Percentiles rank a stretch among this genome's conserved stretches.
phyloP scores from a whole-genome alignment of 352 stramenopile genomes.

The Pythium sp. region DNA sequence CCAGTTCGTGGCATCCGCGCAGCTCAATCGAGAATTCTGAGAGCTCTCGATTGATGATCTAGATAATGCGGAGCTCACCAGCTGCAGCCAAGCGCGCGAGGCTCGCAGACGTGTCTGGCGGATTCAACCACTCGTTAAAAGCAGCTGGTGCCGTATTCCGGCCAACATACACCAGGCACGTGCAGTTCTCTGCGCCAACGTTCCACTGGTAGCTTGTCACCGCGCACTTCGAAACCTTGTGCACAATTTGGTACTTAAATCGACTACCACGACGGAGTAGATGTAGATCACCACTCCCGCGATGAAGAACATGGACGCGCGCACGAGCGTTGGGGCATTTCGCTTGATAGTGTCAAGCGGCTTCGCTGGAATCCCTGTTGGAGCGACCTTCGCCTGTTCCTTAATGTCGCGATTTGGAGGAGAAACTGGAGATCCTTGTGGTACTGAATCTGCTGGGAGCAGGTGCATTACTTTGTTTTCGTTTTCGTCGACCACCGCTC shows the following conservation, averaged over 20 bases:
- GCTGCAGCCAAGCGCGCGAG: constrained; percentile 12
- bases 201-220: constrained; percentile 28
- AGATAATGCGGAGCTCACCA: constrained; percentile 20
- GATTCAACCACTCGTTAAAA: constrained; percentile 19
- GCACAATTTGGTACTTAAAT: constrained; percentile 6
- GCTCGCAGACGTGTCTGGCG: constrained; percentile 10
- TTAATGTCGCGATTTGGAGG: no score
- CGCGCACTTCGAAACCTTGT: constrained; percentile 10
- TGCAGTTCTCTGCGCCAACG: constrained; percentile 12
- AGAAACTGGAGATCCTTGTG: not conserved
- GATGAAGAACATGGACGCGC: constrained; percentile 8
- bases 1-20: constrained; percentile 10
- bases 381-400: not conserved
- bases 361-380: not conserved
- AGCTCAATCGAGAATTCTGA: constrained; percentile 17
- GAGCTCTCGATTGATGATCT: constrained; percentile 27
- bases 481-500: no score
- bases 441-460: not conserved
- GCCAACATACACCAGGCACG: constrained; percentile 29
- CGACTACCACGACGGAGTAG: constrained; percentile 17
- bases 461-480: no score
- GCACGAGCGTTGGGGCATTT: not conserved
- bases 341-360: not conserved
- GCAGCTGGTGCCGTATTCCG: constrained; percentile 5
- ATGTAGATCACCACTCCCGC: constrained; percentile 13